Base-by-base conservation (phyloP, 768 basidiomycete species). In the Phlebiopsis gigantea region DNA sequence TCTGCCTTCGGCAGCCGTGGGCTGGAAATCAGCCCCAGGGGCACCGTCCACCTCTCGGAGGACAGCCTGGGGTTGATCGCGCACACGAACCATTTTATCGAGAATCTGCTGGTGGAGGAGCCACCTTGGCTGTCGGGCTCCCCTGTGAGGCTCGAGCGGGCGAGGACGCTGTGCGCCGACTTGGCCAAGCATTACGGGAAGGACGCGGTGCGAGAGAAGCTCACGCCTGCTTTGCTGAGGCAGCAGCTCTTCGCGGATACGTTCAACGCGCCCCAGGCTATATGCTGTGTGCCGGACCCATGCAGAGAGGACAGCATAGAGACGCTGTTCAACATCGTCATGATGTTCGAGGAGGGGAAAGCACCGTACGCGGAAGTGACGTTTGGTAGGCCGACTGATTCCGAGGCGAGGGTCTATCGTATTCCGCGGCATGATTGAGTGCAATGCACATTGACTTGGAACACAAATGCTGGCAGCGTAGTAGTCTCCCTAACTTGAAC, bases 31-130 rank as follows among this genome's bases (percentile, higher is more conserved):
- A 68, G 70, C 7, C 71, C 71, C 21, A 58, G 57, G 8, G 67
- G 68, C 22, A 62, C 58, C 17, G 53, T 58, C 42, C 64, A 70
- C 54, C 59, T 73, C 19, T 42, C 48, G 5, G 66, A 63, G 43
- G 65, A 71, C 59, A 46, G 56, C 19, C 39, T 65, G 52, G 68
- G 71, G 12, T 41, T 70, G 14, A 48, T 73, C 56, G 60, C 63
- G n/a, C 72, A 73, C 62, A 70, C 71, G 25, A 73, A 73, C 61
- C 72, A 73, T 60, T 71, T 73, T 55, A 62, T 73, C 4, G 56
- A 62, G 60, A 71, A 68, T 61, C 67, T 50, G 56, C 58, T 66
- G 31, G 67, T 71, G 24, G 64, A 66, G 44, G 71, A 72, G 61
- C 65, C 66, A 28, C 63, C 62, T 4, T 72, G 71, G 69, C 64